Conservation (phyloP, 352 stramenopile genomes). For the Phytophthora aleatoria region DNA sequence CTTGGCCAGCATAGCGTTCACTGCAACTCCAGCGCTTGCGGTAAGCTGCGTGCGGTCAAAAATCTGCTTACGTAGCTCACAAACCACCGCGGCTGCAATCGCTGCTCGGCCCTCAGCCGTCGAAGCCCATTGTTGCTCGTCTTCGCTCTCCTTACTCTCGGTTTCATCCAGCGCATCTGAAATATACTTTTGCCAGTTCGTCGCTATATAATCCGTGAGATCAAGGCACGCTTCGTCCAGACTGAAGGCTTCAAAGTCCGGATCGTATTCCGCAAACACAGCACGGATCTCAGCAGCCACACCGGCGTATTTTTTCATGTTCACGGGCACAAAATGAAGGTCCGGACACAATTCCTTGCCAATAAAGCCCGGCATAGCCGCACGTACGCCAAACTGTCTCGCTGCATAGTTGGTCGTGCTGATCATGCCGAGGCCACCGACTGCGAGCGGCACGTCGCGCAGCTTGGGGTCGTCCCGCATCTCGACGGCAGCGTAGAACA, state of each 20-base stretch:
- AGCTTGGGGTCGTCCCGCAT: constrained; percentile 93
- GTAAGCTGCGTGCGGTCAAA: constrained; percentile 90
- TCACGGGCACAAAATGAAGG: constrained; percentile 91
- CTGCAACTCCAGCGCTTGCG: constrained; percentile 92
- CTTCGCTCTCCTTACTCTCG: constrained; percentile 18
- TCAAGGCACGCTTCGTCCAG: constrained; percentile 96
- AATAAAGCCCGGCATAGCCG: constrained; percentile 97
- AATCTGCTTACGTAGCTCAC: constrained; percentile 87
- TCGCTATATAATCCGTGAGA: constrained; percentile 89
- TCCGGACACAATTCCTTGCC: constrained; percentile 94
- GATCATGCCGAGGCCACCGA: constrained; percentile 95
- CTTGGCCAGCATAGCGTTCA: constrained; percentile 94
- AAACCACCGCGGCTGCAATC: constrained; percentile 68
- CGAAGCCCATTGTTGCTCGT: constrained; percentile 6
- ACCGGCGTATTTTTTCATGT: constrained; percentile 93
- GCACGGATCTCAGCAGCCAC: constrained; percentile 73
- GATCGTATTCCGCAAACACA: constrained; percentile 95
- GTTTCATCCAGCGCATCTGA: constrained; percentile 6
- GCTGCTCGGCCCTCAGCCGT: constrained; percentile 24
- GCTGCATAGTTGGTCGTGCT: constrained; percentile 96
- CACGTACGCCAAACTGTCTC: constrained; percentile 93
- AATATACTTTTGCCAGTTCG: constrained; percentile 59
- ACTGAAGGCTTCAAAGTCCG: constrained; percentile 89
- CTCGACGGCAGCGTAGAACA: constrained; percentile 97
- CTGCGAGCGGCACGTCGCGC: constrained; percentile 88